Conservation (phyloP, 148 eudicot genomes). For the Bassia scoparia region DNA sequence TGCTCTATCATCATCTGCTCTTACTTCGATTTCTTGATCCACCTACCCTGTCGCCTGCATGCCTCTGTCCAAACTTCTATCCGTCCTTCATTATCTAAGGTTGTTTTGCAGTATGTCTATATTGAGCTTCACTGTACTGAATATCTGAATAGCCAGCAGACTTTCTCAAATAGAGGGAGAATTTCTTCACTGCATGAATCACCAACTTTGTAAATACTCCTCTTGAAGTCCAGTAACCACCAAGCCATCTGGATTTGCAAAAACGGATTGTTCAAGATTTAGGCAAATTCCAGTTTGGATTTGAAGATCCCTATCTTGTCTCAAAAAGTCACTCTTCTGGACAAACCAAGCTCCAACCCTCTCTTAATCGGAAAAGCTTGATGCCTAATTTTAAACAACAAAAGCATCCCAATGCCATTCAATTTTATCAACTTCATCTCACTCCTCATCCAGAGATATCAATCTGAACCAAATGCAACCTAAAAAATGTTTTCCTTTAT, state of each 20-base stretch:
- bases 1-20: slow-evolving; percentile 37
- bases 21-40: slow-evolving; percentile 27
- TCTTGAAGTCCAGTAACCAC: slow-evolving; percentile 55
- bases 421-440: slow-evolving; percentile 46
- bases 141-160: slow-evolving; percentile 31
- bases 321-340: slow-evolving; percentile 77
- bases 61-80: slow-evolving; percentile 10
- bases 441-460: slow-evolving; percentile 65
- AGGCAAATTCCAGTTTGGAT: slow-evolving; percentile 71
- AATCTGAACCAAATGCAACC: slow-evolving; percentile 59
- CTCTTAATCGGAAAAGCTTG: slow-evolving; percentile 52
- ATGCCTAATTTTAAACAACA: slow-evolving; percentile 51
- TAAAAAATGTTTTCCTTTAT: slow-evolving; percentile 3
- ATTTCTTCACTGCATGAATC: slow-evolving; percentile 47
- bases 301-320: slow-evolving; percentile 79
- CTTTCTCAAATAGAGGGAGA: slow-evolving; percentile 52
- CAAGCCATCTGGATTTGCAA: slow-evolving; percentile 76
- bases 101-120: slow-evolving; percentile 5
- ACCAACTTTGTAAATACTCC: slow-evolving; percentile 59
- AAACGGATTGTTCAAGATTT: slow-evolving; percentile 63
- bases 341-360: slow-evolving; percentile 94
- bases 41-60: neutral
- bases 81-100: neutral
- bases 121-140: slow-evolving; percentile 12
- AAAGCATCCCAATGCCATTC: slow-evolving; percentile 61